Percentiles rank a stretch among this genome's conserved stretches.
Evolutionary conservation across 176 grass and related monocot species (phyloP).

Genomic region (Rhynchospora breviuscula): DNA sequence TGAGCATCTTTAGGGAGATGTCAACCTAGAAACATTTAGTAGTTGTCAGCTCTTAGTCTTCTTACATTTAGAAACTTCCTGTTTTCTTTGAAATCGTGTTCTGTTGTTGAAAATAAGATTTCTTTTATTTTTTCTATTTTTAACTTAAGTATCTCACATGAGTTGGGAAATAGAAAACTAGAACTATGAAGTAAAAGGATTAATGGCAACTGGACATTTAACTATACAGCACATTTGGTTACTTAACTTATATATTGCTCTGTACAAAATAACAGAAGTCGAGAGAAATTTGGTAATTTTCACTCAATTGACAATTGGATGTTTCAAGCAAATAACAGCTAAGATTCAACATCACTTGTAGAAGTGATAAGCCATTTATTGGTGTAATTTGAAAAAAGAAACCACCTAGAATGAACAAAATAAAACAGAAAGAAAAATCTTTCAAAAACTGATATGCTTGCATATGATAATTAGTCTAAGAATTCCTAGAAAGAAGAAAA

Average conservation of each 20-base stretch:
- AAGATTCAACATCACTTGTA: background rate
- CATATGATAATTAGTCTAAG: background rate
- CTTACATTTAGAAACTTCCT: background rate
- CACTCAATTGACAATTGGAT: background rate
- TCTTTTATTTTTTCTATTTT: background rate
- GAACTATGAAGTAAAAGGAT: background rate
- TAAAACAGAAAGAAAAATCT: background rate
- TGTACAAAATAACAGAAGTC: background rate
- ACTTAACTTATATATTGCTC: background rate
- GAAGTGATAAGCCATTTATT: background rate
- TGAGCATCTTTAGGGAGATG: conserved; percentile 79
- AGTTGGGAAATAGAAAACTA: background rate
- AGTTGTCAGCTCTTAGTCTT: background rate
- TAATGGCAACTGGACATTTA: background rate
- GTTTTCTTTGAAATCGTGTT: background rate
- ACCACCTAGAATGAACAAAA: background rate
- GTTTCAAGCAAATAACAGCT: background rate
- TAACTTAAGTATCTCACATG: background rate
- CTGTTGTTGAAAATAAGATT: background rate
- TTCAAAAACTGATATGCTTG: background rate
- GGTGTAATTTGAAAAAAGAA: background rate
- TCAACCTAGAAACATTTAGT: conserved; percentile 58
- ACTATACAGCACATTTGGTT: background rate
- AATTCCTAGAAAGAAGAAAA: background rate
- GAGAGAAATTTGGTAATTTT: background rate